These are phyloP conservation scores for Pseudogymnoascus pannorum DNA, from an alignment of 2,329 filamentous ascomycete genomes.

Conservation along the genomic window DNA sequence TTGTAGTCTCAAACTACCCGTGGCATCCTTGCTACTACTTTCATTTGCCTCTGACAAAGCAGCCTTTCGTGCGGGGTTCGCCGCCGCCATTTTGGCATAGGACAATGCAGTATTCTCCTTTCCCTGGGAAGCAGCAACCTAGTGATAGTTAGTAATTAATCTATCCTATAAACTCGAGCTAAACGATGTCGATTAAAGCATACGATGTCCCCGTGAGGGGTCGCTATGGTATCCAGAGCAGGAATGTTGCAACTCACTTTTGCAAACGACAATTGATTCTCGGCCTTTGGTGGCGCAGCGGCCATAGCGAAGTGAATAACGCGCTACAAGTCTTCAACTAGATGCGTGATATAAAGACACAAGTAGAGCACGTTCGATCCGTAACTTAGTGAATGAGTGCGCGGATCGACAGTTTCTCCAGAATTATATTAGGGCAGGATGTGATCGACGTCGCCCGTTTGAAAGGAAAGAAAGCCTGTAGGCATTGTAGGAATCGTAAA, in stretches of 20 bases:
- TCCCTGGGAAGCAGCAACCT: slow-evolving; percentile 44
- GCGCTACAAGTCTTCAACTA: slow-evolving; percentile 7
- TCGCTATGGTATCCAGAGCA: slow-evolving; percentile 7
- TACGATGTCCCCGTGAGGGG: slow-evolving; percentile 15
- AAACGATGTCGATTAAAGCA: slow-evolving; percentile 4
- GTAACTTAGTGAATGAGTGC: slow-evolving; percentile 4
- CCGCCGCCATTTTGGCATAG: slow-evolving; percentile 25
- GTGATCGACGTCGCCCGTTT: slow-evolving; percentile 29
- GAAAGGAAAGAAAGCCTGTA: slow-evolving; percentile 20
- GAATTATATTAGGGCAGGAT: slow-evolving; percentile 29
- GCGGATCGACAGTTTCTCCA: slow-evolving; percentile 11
- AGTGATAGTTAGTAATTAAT: slow-evolving; percentile 11
- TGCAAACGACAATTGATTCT: slow-evolving; percentile 62
- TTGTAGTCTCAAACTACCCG: not conserved
- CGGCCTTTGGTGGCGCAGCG: slow-evolving; percentile 38
- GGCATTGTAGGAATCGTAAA: slow-evolving; percentile 26
- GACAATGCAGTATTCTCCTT: slow-evolving; percentile 32
- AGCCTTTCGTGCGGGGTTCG: slow-evolving; percentile 24
- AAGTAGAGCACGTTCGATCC: not conserved
- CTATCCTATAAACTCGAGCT: not conserved
- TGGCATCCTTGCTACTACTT: not conserved
- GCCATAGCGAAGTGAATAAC: slow-evolving; percentile 34
- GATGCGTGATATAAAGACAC: slow-evolving; percentile 3
- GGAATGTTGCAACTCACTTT: not conserved
- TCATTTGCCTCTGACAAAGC: slow-evolving; percentile 10